Evolutionary conservation across 768 basidiomycete species (phyloP).

Genomic region (Candolleomyces aberdarensis): DNA sequence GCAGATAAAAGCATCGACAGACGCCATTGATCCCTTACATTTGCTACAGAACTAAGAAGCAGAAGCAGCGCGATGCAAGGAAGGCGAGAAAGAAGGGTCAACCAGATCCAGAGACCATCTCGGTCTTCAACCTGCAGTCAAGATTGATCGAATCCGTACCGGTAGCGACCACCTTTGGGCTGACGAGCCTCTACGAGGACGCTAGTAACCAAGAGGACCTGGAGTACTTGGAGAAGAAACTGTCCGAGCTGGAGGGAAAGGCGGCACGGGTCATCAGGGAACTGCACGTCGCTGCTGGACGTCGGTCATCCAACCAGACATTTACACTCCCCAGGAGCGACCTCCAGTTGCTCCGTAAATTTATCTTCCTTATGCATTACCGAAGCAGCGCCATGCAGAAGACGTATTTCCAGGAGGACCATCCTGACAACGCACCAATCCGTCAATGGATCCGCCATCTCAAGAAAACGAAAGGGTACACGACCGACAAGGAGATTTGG

Average conservation of each 20-base stretch:
- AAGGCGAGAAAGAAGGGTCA: conserved; percentile 7
- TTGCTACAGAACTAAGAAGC: too few relatives aligned
- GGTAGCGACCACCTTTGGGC: conserved; percentile 17
- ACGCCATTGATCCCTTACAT: too few relatives aligned
- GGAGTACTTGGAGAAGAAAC: conserved; percentile 9
- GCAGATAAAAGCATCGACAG: too few relatives aligned
- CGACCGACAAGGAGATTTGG: conserved; percentile 25
- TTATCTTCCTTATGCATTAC: conserved; percentile 34
- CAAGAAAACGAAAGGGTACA: conserved; percentile 16
- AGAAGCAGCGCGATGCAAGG: background rate
- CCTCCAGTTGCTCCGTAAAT: conserved; percentile 30
- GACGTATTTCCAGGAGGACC: conserved; percentile 25
- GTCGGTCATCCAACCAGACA: background rate
- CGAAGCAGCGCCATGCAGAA: conserved; percentile 18
- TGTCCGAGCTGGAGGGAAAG: conserved; percentile 24
- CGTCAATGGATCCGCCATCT: conserved; percentile 21
- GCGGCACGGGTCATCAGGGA: conserved; percentile 20
- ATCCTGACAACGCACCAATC: conserved; percentile 19
- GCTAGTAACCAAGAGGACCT: conserved; percentile 15
- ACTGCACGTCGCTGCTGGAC: conserved; percentile 11
- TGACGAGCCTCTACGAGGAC: conserved; percentile 25
- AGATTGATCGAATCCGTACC: conserved; percentile 13
- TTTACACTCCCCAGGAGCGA: conserved; percentile 23
- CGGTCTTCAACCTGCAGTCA: conserved; percentile 19
- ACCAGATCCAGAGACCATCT: conserved; percentile 11